These are phyloP conservation scores for Chrysochromulina tobinii DNA, from an alignment of 78 protist species.

Conservation along the genomic window DNA sequence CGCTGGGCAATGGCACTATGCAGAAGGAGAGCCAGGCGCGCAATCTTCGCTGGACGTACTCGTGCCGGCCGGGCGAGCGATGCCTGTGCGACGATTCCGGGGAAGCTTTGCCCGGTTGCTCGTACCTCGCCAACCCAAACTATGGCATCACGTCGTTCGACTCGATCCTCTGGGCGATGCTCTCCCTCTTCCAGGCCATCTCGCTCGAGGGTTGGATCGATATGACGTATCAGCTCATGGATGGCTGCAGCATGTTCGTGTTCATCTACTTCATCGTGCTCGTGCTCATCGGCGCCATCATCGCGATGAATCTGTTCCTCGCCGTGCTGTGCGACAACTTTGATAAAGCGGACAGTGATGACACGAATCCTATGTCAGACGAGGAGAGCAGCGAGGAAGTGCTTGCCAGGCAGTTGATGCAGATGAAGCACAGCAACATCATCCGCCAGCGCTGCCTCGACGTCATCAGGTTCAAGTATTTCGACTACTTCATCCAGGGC, in stretches of 20 bases:
- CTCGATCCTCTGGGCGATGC: slow-evolving; percentile 37
- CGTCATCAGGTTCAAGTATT: not conserved
- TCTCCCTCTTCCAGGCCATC: slow-evolving; percentile 47
- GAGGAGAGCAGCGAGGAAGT: not conserved
- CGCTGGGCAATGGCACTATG: not conserved
- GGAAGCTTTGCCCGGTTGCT: not conserved
- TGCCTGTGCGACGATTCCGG: not conserved
- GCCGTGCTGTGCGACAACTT: slow-evolving; percentile 1
- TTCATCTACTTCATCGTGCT: slow-evolving; percentile 28
- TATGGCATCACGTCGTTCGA: slow-evolving; percentile 29
- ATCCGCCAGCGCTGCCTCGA: not conserved
- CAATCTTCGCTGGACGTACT: not conserved
- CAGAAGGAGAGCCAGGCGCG: not conserved
- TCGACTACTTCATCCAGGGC: not conserved
- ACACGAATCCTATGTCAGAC: not conserved
- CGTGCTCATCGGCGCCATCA: slow-evolving; percentile 35
- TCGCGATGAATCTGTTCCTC: slow-evolving; percentile 22
- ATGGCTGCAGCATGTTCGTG: not conserved
- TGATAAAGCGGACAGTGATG: not conserved
- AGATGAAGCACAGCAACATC: not conserved
- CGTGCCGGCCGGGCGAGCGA: not conserved
- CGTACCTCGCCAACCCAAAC: not conserved
- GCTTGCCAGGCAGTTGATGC: not conserved
- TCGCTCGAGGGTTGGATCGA: slow-evolving; percentile 66
- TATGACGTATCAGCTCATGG: slow-evolving; percentile 33